These are phyloP conservation scores for Coemansia sp. DNA, from an alignment of 192 early-diverging fungal species.

Conservation along the genomic window DNA sequence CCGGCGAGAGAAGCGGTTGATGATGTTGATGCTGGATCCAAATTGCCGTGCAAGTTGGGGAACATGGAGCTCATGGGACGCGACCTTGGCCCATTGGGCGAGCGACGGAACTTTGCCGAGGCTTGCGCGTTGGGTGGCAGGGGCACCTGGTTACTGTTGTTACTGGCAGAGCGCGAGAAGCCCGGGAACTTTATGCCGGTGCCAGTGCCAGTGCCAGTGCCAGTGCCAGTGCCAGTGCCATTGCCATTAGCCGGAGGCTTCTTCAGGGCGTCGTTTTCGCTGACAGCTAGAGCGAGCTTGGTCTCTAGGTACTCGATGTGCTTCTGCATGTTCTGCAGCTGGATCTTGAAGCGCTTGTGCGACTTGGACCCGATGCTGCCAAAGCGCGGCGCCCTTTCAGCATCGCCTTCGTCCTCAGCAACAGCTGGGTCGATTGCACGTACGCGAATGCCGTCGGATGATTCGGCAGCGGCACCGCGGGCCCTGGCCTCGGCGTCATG, in stretches of 20 bases:
- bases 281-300: constrained; percentile 47
- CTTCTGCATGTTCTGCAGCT: constrained; percentile 55
- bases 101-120: not conserved
- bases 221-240: too few relatives aligned
- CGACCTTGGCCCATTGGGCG: constrained; percentile 1
- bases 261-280: constrained; percentile 49
- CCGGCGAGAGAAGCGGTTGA: constrained; percentile 29
- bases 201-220: too few relatives aligned
- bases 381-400: constrained; percentile 7
- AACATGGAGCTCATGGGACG: constrained; percentile 36
- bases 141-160: constrained; percentile 8
- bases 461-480: constrained; percentile 9
- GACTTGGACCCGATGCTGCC: constrained; percentile 48
- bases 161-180: constrained; percentile 21
- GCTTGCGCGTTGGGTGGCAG: not conserved
- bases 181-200: constrained; percentile 26
- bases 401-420: constrained; percentile 19
- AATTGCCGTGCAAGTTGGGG: constrained; percentile 43
- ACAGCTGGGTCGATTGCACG: constrained; percentile 24
- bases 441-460: constrained; percentile 44
- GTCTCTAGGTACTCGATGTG: constrained; percentile 53
- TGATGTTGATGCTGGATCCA: constrained; percentile 21
- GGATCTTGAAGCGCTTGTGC: constrained; percentile 53
- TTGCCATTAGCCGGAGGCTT: constrained; percentile 8
- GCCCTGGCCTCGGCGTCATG: constrained; percentile 24